These are phyloP conservation scores for Neopestalotiopsis sp. DNA, from an alignment of 2,329 filamentous ascomycete species.

Conservation along the genomic window DNA sequence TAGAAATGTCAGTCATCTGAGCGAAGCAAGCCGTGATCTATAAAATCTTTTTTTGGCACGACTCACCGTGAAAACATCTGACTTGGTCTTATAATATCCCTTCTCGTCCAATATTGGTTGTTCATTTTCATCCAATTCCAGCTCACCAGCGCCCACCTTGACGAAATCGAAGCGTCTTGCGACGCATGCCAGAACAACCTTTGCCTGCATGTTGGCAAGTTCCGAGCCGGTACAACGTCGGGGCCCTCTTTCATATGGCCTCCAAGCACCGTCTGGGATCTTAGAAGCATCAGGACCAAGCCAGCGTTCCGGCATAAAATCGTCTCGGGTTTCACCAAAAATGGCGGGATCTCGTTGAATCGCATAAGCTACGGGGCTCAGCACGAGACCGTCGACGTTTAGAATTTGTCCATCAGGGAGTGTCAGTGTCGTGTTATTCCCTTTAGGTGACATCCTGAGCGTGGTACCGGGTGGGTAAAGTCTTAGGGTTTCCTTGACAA, in stretches of 20 bases:
- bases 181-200: slow-evolving; percentile 9
- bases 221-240: slow-evolving; percentile 15
- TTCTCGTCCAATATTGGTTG: slow-evolving; percentile 14
- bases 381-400: slow-evolving; percentile 22
- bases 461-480: slow-evolving; percentile 23
- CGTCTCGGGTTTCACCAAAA: slow-evolving; percentile 27
- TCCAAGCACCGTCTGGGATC: slow-evolving; percentile 43
- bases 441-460: slow-evolving; percentile 19
- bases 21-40: not conserved
- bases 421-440: slow-evolving; percentile 23
- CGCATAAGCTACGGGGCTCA: slow-evolving; percentile 22
- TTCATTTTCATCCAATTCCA: slow-evolving; percentile 5
- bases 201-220: slow-evolving; percentile 17
- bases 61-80: slow-evolving; percentile 17
- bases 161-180: slow-evolving; percentile 16
- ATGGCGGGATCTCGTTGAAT: slow-evolving; percentile 27
- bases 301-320: slow-evolving; percentile 35
- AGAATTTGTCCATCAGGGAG: slow-evolving; percentile 21
- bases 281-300: slow-evolving; percentile 13
- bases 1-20: not conserved
- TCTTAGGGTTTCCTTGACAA: slow-evolving; percentile 25
- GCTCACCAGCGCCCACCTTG: slow-evolving; percentile 12
- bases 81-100: slow-evolving; percentile 16
- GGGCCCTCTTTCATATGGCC: slow-evolving; percentile 33
- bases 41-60: not conserved